A percentile compares a stretch with the other conserved stretches of the same genome.
phyloP scores from a whole-genome alignment of 331 rosid species.

The Acacia pycnantha region DNA sequence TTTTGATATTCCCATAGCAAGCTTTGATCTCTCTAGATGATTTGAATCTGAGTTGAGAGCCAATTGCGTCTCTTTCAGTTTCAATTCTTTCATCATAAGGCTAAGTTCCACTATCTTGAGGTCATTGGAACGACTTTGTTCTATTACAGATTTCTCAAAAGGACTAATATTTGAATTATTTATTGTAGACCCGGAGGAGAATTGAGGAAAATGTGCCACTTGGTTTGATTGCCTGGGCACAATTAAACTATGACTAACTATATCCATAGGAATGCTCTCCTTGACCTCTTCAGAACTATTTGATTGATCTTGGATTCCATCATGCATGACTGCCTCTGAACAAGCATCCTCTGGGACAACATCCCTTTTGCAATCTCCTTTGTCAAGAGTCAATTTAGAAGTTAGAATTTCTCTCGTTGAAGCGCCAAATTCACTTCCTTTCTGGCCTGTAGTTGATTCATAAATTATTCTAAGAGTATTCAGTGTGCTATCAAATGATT shows the following conservation, averaged over 20 bases:
- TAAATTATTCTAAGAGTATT: constrained; percentile 69
- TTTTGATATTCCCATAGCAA: constrained; percentile 70
- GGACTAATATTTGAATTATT: constrained; percentile 34
- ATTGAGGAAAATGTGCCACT: constrained; percentile 37
- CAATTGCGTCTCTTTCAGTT: constrained; percentile 57
- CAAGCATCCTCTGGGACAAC: constrained; percentile 34
- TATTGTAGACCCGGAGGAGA: constrained; percentile 30
- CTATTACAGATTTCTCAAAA: constrained; percentile 54
- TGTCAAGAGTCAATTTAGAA: constrained; percentile 29
- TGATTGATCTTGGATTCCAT: constrained; percentile 32
- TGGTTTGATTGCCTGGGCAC: constrained; percentile 45
- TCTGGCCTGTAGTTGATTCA: constrained; percentile 42
- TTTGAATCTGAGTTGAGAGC: constrained; percentile 52
- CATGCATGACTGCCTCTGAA: constrained; percentile 23
- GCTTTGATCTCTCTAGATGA: constrained; percentile 62
- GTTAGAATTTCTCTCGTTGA: constrained; percentile 26
- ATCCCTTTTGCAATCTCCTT: constrained; percentile 36
- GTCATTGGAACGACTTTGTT: constrained; percentile 74
- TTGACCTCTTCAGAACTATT: constrained; percentile 38
- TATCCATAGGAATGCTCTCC: constrained; percentile 35
- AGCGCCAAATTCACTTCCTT: constrained; percentile 27
- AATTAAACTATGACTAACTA: constrained; percentile 39
- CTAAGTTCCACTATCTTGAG: constrained; percentile 65
- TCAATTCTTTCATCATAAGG: constrained; percentile 48
- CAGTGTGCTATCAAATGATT: constrained; percentile 78